phyloP scores from a whole-genome alignment of 768 basidiomycete species.

The Panus rudis region DNA sequence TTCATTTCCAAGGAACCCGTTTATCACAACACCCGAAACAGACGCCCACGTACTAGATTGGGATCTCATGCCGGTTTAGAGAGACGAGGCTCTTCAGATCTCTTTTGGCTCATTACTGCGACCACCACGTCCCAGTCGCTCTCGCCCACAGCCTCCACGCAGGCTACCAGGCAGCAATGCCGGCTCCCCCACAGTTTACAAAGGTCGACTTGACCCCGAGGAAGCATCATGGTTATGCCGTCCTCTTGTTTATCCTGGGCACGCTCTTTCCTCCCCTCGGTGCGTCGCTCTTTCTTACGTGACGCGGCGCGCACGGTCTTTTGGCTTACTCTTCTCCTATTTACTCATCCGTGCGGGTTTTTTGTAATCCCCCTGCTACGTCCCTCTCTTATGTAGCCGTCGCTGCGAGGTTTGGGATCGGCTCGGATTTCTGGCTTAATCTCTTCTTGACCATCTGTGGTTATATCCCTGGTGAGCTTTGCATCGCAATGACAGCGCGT shows the following conservation, averaged over 20 bases:
- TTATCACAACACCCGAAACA: no score
- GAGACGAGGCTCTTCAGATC: no score
- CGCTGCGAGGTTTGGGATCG: slow-evolving; percentile 88
- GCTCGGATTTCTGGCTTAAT: slow-evolving; percentile 88
- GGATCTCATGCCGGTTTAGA: no score
- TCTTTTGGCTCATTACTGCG: no score
- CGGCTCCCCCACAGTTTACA: slow-evolving; percentile 19
- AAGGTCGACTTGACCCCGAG: slow-evolving; percentile 62
- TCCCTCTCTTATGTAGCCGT: slow-evolving; percentile 53
- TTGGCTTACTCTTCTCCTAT: no score
- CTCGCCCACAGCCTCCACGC: no score
- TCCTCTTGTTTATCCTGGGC: slow-evolving; percentile 81
- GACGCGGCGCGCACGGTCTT: background rate
- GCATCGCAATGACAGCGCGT: background rate
- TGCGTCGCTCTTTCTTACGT: slow-evolving; percentile 27
- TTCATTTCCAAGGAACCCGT: no score
- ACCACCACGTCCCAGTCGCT: no score
- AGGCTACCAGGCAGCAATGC: background rate
- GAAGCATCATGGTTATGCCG: slow-evolving; percentile 74
- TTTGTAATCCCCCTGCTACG: background rate
- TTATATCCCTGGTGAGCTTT: slow-evolving; percentile 70
- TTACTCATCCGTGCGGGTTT: no score
- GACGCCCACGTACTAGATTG: no score
- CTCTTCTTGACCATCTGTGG: slow-evolving; percentile 82
- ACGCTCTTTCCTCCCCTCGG: slow-evolving; percentile 88